Evolutionary conservation across 495 filamentous ascomycete species (phyloP), one percentile per base, ranked within the genome.

Genomic region (Lasiosphaeriaceae sp.): DNA sequence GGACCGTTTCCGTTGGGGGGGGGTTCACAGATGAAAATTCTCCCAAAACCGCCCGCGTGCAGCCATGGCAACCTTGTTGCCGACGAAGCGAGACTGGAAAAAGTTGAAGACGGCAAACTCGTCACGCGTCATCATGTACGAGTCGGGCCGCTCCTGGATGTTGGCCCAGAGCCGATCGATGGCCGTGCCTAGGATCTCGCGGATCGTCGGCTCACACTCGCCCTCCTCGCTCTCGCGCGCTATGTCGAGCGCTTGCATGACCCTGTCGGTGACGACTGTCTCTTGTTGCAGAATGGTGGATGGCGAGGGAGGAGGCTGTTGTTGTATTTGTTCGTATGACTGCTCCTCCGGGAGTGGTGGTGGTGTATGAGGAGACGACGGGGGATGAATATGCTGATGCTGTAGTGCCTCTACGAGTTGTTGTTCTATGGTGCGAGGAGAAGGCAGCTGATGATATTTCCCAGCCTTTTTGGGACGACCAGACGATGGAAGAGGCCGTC

Each of bases 71-170:
- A 82, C 35, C 47, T 57, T 31, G 29, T 70, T 55, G 23, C 76
- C 78, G 11, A 71, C 63, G 59, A 84, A 90, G 1, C 83, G 79
- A 20, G 71, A 60, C 44, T 86, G 82, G 67, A 84, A 90, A 65
- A 84, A 92, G 68, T 84, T 92, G 79, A 92, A 90, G 24, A 94
- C 75, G 16, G 87, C 80, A 59, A 90, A 91, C 66, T 94, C 88
- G 61, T 88, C 80, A 51, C 77, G 74, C 11, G 70, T 81, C 70
- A 92, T 81, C 16, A 91, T 64, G 68, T 90, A 92, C 8, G 67
- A 67, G n/a, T 80, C 70, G 4, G 83, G 86, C 37, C 83, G 70
- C 4, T 72, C 73, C 51, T 83, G 59, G 23, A 94, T 74, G 54
- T 77, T 84, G 7, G 56, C 62, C 88, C 87, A 90, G 47, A 92